These are phyloP conservation scores for Aspergillus sp. DNA, from an alignment of 2,329 filamentous ascomycete species.

Conservation along the genomic window DNA sequence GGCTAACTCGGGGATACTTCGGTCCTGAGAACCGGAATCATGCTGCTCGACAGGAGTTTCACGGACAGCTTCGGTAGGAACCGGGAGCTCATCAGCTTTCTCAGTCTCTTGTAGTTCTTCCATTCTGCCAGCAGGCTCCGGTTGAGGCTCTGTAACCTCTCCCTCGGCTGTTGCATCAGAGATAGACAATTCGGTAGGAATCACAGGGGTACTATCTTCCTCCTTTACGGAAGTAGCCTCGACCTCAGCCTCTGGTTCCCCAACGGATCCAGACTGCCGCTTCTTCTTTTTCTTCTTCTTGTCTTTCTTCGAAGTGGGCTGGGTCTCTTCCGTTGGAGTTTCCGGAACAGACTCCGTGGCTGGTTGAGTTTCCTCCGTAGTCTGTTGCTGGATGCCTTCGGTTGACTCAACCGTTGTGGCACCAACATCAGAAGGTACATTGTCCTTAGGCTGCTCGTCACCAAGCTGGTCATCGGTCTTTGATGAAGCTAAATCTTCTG, in stretches of 20 bases:
- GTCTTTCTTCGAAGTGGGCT: slow-evolving; percentile 22
- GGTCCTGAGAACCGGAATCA: neutral
- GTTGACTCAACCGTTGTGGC: neutral
- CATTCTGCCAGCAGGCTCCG: neutral
- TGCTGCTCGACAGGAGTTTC: neutral
- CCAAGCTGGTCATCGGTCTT: neutral
- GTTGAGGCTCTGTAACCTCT: neutral
- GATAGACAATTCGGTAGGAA: neutral
- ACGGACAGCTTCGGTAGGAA: neutral
- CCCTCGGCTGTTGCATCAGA: neutral
- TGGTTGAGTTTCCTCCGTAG: neutral
- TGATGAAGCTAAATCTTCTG: neutral
- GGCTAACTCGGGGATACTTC: neutral
- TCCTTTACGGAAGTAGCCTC: neutral
- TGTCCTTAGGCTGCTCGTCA: neutral
- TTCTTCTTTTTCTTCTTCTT: slow-evolving; percentile 34
- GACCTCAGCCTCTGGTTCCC: slow-evolving; percentile 1
- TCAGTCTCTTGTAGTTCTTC: neutral
- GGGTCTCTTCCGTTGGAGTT: slow-evolving; percentile 7
- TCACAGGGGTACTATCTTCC: neutral
- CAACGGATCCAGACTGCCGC: slow-evolving; percentile 17
- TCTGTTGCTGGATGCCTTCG: neutral
- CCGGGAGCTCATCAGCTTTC: neutral
- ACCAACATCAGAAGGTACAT: neutral
- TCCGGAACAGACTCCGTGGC: neutral